Percentiles rank a stretch among this genome's conserved stretches.
Conservation (phyloP, 352 stramenopile species). For the Phytophthora capsici region DNA sequence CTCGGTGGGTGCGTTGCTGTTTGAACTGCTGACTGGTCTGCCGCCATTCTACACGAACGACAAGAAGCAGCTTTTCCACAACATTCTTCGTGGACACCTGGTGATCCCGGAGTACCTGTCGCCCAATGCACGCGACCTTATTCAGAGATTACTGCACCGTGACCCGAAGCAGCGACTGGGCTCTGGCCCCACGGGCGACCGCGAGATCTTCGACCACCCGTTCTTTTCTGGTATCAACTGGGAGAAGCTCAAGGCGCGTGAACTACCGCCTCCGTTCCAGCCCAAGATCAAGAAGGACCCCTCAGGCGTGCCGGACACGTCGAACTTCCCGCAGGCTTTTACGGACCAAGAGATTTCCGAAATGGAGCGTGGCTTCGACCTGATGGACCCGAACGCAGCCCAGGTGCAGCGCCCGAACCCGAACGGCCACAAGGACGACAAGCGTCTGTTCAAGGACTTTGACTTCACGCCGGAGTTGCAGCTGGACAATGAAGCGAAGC, state of each 20-base stretch:
- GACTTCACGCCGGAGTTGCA: constrained; percentile 87
- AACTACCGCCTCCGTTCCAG: constrained; percentile 84
- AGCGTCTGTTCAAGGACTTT: constrained; percentile 86
- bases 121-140: constrained; percentile 75
- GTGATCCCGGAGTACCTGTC: constrained; percentile 85
- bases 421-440: constrained; percentile 72
- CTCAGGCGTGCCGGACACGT: constrained; percentile 78
- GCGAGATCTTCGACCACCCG: constrained; percentile 83
- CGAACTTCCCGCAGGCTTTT: constrained; percentile 87
- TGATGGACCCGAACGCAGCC: constrained; percentile 61
- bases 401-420: constrained; percentile 64
- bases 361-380: constrained; percentile 81
- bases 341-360: constrained; percentile 89
- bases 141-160: constrained; percentile 79
- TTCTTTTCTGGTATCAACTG: constrained; percentile 91
- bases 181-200: constrained; percentile 73
- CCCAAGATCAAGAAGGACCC: constrained; percentile 83
- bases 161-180: constrained; percentile 85
- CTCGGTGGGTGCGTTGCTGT: constrained; percentile 78
- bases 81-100: constrained; percentile 85
- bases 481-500: constrained; percentile 81
- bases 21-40: constrained; percentile 83
- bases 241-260: constrained; percentile 80
- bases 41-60: constrained; percentile 91
- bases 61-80: constrained; percentile 92